Evolutionary conservation across 2,329 filamentous ascomycete genomes (phyloP), one percentile per base, ranked within the genome.

Genomic region (Fusarium zealandicum): DNA sequence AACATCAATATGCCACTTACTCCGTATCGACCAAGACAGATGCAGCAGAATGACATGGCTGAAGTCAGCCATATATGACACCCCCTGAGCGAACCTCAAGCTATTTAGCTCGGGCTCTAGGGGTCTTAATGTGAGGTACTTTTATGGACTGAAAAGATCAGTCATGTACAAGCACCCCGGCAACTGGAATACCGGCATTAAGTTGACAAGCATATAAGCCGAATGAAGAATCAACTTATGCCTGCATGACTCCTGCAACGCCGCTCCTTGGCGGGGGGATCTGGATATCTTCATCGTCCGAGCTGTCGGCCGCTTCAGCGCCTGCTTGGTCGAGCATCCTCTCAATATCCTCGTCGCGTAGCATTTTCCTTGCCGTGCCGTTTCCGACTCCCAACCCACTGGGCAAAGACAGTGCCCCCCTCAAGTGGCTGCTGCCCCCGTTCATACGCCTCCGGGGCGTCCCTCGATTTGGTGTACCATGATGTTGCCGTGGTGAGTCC

Each of bases 271-370:
- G 69, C 45, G 61, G 58, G 0, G 80, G 81, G 6, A 84, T 72
- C 43, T 78, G 72, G 49, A 86, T 86, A 65, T 85, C 82, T 27
- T 79, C 80, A 25, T 85, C 83, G 13, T 83, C 84, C 37, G 84
- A 83, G 14, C 81, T 83, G 49, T 81, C 80, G n/a, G 73, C 73
- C 27, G 71, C 75, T 18, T 78, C 79, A 3, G 77, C 80, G 3
- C 76, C 79, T 3, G 76, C 81, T 30, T 76, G 76, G 51, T 85
- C 82, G 33, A 86, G 72, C 80, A 86, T 84, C 31, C 78, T 75
- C 52, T 86, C 82, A 50, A 86, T 83, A 32, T 86, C 82, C 35
- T 82, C 81, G 31, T 84, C 82, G 2, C 74, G 75, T 32, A 85
- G 61, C 5, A 72, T 69, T n/a, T 67, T 72, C 39, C 72, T 65